phyloP scores from a whole-genome alignment of 352 stramenopile genomes.

The Phytophthora podocarpi region DNA sequence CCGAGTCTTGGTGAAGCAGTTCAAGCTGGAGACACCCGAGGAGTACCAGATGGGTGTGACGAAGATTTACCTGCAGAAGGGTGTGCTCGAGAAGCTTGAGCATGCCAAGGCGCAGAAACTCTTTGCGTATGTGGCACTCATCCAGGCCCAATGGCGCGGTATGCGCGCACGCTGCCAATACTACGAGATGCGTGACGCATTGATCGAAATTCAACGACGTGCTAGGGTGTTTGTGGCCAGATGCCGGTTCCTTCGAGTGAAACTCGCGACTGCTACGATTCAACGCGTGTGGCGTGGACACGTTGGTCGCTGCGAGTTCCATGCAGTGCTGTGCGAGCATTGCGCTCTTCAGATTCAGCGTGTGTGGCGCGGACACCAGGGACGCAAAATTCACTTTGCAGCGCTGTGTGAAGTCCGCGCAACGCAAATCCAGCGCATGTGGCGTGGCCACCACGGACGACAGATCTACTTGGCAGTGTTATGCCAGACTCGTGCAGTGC shows the following conservation, averaged over 20 bases:
- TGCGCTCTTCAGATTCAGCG: conserved; percentile 52
- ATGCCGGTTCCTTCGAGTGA: conserved; percentile 38
- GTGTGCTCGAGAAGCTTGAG: conserved; percentile 76
- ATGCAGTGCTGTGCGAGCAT: conserved; percentile 35
- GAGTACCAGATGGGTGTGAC: conserved; percentile 85
- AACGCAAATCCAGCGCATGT: conserved; percentile 54
- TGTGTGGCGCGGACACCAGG: conserved; percentile 36
- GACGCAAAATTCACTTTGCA: conserved; percentile 30
- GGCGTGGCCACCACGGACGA: conserved; percentile 45
- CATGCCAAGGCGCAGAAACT: conserved; percentile 66
- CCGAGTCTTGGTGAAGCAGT: conserved; percentile 56
- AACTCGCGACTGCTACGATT: conserved; percentile 27
- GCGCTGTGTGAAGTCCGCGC: conserved; percentile 42
- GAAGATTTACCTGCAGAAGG: conserved; percentile 89
- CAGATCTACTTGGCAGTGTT: conserved; percentile 38
- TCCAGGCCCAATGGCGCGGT: conserved; percentile 70
- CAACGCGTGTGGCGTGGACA: conserved; percentile 53
- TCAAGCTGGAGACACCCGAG: conserved; percentile 60
- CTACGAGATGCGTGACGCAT: conserved; percentile 35
- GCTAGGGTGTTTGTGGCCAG: conserved; percentile 52
- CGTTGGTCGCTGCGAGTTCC: conserved; percentile 42
- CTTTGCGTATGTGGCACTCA: conserved; percentile 62
- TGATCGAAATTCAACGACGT: conserved; percentile 56
- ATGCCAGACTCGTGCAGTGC: conserved; percentile 46
- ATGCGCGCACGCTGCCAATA: conserved; percentile 44